Conservation (phyloP, 495 filamentous ascomycete species). For the Podospora conica region DNA sequence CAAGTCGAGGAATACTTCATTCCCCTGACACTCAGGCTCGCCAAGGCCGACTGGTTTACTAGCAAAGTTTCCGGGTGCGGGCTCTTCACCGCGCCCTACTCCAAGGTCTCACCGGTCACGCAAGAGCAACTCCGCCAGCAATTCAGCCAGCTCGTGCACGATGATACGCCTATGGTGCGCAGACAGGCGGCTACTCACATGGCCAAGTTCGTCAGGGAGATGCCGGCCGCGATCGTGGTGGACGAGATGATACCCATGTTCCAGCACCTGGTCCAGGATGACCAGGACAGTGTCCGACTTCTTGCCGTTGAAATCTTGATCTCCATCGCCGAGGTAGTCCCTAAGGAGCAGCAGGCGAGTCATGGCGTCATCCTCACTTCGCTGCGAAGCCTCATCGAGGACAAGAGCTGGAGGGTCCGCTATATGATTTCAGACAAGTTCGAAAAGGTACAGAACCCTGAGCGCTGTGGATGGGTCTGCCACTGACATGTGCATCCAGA, state of each 20-base stretch:
- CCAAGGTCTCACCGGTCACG: conserved; percentile 71
- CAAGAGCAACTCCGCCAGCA: conserved; percentile 87
- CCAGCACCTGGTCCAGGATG: conserved; percentile 89
- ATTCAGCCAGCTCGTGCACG: conserved; percentile 87
- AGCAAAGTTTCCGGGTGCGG: conserved; percentile 98
- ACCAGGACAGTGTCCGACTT: conserved; percentile 94
- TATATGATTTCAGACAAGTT: conserved; percentile 99
- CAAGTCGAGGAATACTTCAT: conserved; percentile 97
- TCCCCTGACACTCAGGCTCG: conserved; percentile 85
- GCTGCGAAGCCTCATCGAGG: conserved; percentile 86
- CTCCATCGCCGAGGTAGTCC: conserved; percentile 91
- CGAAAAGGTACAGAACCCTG: conserved; percentile 65
- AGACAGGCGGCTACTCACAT: conserved; percentile 93
- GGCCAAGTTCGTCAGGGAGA: conserved; percentile 94
- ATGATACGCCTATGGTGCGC: conserved; percentile 98
- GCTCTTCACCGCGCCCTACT: conserved; percentile 87
- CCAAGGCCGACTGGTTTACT: conserved; percentile 99
- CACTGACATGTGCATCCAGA: conserved; percentile 45
- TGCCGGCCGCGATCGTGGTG: conserved; percentile 83
- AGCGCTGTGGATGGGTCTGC: not conserved
- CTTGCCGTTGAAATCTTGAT: conserved; percentile 96
- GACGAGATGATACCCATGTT: conserved; percentile 99
- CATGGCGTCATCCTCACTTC: conserved; percentile 89
- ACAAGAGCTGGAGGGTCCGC: conserved; percentile 97
- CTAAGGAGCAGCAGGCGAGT: conserved; percentile 95